Conservation (phyloP, 345 rosid species). For the Punica granatum region DNA sequence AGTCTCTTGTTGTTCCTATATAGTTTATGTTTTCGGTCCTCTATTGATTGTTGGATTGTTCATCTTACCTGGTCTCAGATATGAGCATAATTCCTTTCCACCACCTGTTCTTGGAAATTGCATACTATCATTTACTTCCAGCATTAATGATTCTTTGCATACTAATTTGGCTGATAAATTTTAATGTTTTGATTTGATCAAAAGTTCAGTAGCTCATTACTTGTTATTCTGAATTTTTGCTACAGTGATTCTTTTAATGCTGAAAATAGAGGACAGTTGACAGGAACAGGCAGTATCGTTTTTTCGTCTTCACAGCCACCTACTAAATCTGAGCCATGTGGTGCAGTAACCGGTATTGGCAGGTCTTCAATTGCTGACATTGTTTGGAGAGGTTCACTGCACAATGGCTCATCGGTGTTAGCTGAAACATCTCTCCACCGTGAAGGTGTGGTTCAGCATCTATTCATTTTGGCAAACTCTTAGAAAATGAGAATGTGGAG, state of each 20-base stretch:
- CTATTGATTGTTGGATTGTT: too few relatives aligned
- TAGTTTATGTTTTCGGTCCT: too few relatives aligned
- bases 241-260: constrained; percentile 26
- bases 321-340: constrained; percentile 16
- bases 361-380: constrained; percentile 37
- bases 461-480: background rate
- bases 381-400: constrained; percentile 9
- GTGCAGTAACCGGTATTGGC: constrained; percentile 20
- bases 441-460: background rate
- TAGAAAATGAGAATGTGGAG: background rate
- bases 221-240: constrained; percentile 4
- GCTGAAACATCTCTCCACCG: constrained; percentile 11
- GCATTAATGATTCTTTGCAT: background rate
- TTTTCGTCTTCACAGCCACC: constrained; percentile 19
- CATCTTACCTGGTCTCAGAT: background rate
- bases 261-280: constrained; percentile 21
- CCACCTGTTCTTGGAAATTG: background rate
- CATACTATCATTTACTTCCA: background rate
- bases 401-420: constrained; percentile 12
- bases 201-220: background rate
- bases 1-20: too few relatives aligned
- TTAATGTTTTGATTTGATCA: background rate
- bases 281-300: constrained; percentile 16
- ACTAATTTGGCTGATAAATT: too few relatives aligned
- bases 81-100: background rate